Base-by-base conservation (phyloP, 257 asterid species). In the Apocynum venetum region DNA sequence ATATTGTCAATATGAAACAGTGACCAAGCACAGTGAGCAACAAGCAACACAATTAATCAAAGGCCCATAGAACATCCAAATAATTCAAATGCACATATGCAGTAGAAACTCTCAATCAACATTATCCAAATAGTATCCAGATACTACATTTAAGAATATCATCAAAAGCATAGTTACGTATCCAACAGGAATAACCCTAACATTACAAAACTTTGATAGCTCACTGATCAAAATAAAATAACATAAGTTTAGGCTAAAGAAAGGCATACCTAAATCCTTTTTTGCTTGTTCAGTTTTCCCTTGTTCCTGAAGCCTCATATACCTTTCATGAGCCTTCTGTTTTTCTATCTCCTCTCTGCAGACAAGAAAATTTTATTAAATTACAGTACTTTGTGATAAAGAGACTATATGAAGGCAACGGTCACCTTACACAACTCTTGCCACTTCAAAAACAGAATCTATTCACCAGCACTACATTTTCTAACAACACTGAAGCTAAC, bases 301-400 rank as follows among this genome's bases (percentile, higher is more conserved):
- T 82, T 93, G 97, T 85, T 95, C 99, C 86, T 93, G 99, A 84
- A 95, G 89, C 96, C 79, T 89, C 99, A 95, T 95, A 83, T 90
- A 95, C 90, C 97, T 89, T 76, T 93, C 99, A 78, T 92, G 99
- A 68, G 99, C 94, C 82, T 81, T 82, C 85, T 91, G 98, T 81
- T 72, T 95, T 87, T 95, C 99, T 78, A 95, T 88, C 90, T 95
- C 98, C 89, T 95, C 99, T 84, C 99, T 95, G 75, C 40, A 65
- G 71, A 86, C 69, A 81, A 65, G 41, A 72, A 55, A 59, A 11
- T 13, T 12, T 13, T 74, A 35, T 43, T 56, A 65, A 35, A 25
- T 46, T 35, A 73, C n/a, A 47, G 41, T 43, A 36, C 53, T 56
- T 41, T 64, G 31, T 35, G 31, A 51, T 0, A 17, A 55, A 6